Conservation (phyloP, 768 basidiomycete species). For the Pholiota microspora region DNA sequence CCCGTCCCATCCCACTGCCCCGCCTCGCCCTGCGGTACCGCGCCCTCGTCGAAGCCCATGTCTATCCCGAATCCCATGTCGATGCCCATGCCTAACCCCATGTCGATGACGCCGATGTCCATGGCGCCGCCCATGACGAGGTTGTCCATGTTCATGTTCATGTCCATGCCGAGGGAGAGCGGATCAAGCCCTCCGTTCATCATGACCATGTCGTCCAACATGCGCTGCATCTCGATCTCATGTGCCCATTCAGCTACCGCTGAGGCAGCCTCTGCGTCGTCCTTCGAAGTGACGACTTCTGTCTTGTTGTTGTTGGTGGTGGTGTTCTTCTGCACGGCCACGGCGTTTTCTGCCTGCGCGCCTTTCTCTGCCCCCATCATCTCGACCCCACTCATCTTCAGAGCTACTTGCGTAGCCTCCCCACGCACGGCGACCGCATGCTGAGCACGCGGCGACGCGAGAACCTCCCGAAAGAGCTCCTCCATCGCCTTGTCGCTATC, state of each 20-base stretch:
- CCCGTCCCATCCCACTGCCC: constrained; percentile 1
- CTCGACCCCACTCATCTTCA: constrained; percentile 5
- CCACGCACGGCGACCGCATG: constrained; percentile 13
- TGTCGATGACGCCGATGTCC: constrained; percentile 11
- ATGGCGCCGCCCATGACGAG: constrained; percentile 4
- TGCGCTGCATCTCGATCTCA: constrained; percentile 60
- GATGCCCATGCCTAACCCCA: constrained; percentile 10
- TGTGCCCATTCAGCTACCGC: constrained; percentile 31
- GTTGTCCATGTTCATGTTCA: constrained; percentile 14
- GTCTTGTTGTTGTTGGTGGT: too few relatives aligned
- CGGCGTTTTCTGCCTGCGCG: constrained; percentile 6
- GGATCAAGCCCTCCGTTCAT: neutral
- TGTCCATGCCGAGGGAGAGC: constrained; percentile 1
- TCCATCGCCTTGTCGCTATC: constrained; percentile 68
- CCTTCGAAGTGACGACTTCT: neutral
- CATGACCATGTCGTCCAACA: constrained; percentile 40
- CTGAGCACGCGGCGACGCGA: constrained; percentile 43
- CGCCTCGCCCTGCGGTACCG: neutral
- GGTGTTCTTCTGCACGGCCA: constrained; percentile 17
- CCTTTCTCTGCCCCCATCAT: constrained; percentile 11
- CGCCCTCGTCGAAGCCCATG: constrained; percentile 3
- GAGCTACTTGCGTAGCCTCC: constrained; percentile 6
- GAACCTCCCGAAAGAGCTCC: constrained; percentile 66
- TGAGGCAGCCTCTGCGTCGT: constrained; percentile 18
- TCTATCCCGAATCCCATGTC: constrained; percentile 6